phyloP scores from a whole-genome alignment of 1,139 yeast species.

The Lodderomyces pseudojiufengensis region DNA sequence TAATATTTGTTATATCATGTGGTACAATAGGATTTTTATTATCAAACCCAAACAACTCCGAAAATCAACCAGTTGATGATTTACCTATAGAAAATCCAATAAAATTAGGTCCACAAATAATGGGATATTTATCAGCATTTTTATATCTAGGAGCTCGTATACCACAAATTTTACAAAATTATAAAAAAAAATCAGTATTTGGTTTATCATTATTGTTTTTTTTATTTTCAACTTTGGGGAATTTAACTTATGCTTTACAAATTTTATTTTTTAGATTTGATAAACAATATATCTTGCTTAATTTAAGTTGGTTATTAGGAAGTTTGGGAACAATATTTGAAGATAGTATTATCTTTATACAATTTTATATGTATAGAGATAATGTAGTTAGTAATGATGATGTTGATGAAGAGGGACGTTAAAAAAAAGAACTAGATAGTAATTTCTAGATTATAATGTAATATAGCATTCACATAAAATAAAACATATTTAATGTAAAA shows the following conservation, averaged over 20 bases:
- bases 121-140: slow-evolving; percentile 69
- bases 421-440: no score
- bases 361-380: slow-evolving; percentile 57
- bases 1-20: slow-evolving; percentile 62
- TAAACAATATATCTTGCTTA: slow-evolving; percentile 53
- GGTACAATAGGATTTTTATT: slow-evolving; percentile 58
- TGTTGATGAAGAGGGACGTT: slow-evolving; percentile 1
- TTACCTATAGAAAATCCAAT: slow-evolving; percentile 19
- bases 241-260: slow-evolving; percentile 73
- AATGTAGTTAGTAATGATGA: slow-evolving; percentile 11
- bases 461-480: no score
- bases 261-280: slow-evolving; percentile 66
- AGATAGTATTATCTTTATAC: slow-evolving; percentile 59
- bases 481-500: no score
- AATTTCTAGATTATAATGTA: no score
- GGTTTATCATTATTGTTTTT: slow-evolving; percentile 75
- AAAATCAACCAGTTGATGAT: slow-evolving; percentile 2
- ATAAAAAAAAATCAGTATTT: slow-evolving; percentile 62
- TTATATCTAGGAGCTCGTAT: slow-evolving; percentile 74
- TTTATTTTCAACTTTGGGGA: slow-evolving; percentile 71
- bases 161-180: slow-evolving; percentile 75
- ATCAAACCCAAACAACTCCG: slow-evolving; percentile 11
- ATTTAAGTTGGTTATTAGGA: slow-evolving; percentile 72
- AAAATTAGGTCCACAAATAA: slow-evolving; percentile 58
- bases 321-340: slow-evolving; percentile 71